Evolutionary conservation across 805 yeast species (phyloP), one percentile per base, ranked within the genome.

Genomic region (Wickerhamomyces subpelliculosus): DNA sequence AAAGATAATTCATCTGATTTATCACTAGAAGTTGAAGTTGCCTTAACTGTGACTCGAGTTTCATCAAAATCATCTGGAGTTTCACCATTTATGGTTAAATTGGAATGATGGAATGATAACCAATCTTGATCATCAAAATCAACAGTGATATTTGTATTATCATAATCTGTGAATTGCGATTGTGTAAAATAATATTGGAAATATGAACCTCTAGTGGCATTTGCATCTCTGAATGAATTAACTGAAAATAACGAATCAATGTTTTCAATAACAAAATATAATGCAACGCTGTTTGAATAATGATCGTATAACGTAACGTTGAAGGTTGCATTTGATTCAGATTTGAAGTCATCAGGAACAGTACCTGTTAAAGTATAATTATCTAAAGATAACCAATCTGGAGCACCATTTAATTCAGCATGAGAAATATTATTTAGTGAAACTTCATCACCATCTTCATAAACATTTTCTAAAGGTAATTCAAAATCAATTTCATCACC

Each of bases 11-110:
- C 53, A 38, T 72, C 70, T 3, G 56, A 40, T n/a, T n/a, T n/a
- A n/a, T n/a, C n/a, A n/a, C n/a, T n/a, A 11, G 54, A 35, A 8
- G 69, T 57, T 29, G 60, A 55, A 5, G 54, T 41, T 1, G 78
- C 72, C 6, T 55, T 54, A 23, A 81, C 57, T 3, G 61, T 60
- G 21, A 80, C 62, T 0, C 49, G 35, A 13, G 70, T 41, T 4
- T 46, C 39, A 13, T 68, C 66, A 30, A 79, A 73, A 45, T 67
- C 60, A 5, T 54, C 47, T 4, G 87, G 85, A 17, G 80, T 83
- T 14, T 61, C 54, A 22, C 98, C 98, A 28, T 60, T 57, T 39
- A 90, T 68, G 0, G 94, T 80, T 55, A 72, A 64, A 52, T 83
- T 85, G 10, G 70, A 46, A 32, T 62, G 48, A 56, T 78, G 73